A percentile compares a stretch with the other conserved stretches of the same genome.
phyloP scores from a whole-genome alignment of 2,329 filamentous ascomycete genomes.

The Onygenales sp. region DNA sequence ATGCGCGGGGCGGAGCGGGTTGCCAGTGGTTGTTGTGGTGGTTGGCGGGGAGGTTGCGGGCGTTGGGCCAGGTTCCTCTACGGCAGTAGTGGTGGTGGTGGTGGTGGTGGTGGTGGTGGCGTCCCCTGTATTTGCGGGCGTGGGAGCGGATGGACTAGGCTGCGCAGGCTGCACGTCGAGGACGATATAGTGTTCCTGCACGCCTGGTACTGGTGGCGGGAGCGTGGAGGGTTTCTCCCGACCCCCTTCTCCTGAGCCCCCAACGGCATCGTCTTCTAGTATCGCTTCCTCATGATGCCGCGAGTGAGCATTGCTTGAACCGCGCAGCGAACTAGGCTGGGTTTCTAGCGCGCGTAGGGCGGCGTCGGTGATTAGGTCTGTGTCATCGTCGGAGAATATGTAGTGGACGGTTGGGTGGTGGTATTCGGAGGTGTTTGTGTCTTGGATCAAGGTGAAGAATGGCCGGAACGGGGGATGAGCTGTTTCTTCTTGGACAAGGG shows the following conservation, averaged over 20 bases:
- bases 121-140: conserved; percentile 14
- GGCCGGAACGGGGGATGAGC: conserved; percentile 53
- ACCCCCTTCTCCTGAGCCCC: conserved; percentile 1
- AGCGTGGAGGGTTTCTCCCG: conserved; percentile 27
- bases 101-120: conserved; percentile 2
- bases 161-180: conserved; percentile 40
- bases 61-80: conserved; percentile 23
- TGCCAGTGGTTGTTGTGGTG: conserved; percentile 30
- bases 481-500: conserved; percentile 8
- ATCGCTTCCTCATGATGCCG: background rate
- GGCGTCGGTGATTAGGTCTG: conserved; percentile 62
- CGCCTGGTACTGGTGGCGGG: conserved; percentile 37
- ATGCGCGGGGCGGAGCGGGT: conserved; percentile 41
- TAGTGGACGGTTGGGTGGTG: conserved; percentile 84
- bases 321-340: conserved; percentile 26
- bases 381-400: conserved; percentile 86
- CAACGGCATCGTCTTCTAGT: background rate
- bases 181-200: conserved; percentile 48
- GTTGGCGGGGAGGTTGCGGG: background rate
- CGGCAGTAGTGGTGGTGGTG: conserved; percentile 4
- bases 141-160: conserved; percentile 11
- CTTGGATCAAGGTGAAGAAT: conserved; percentile 78
- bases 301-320: conserved; percentile 8
- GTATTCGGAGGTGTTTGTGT: conserved; percentile 61
- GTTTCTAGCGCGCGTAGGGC: conserved; percentile 46